Conservation (phyloP, 805 yeast species). For the Saccharomycopsis capsularis region DNA sequence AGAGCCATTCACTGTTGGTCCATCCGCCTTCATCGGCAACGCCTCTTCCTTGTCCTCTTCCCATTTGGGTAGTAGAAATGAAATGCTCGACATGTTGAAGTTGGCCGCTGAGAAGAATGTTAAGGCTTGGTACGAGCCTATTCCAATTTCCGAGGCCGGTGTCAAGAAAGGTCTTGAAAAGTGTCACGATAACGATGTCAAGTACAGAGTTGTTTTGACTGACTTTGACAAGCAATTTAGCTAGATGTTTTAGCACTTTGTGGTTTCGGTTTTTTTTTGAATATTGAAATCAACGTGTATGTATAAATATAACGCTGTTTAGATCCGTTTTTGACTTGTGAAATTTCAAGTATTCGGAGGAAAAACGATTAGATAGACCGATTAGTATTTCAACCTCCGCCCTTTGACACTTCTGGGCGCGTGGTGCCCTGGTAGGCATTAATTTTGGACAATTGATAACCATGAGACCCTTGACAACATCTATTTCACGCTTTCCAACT, state of each 20-base stretch:
- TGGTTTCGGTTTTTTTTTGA: no score
- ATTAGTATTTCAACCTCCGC: no score
- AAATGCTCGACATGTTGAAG: slow-evolving; percentile 33
- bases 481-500: no score
- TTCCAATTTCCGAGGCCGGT: slow-evolving; percentile 32
- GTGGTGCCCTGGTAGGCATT: no score
- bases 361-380: no score
- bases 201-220: slow-evolving; percentile 38
- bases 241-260: background rate
- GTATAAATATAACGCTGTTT: no score
- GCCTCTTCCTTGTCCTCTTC: slow-evolving; percentile 30
- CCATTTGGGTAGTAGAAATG: slow-evolving; percentile 31
- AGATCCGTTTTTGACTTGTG: no score
- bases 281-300: no score
- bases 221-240: slow-evolving; percentile 36
- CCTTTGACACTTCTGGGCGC: no score
- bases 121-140: slow-evolving; percentile 32
- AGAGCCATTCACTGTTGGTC: slow-evolving; percentile 36
- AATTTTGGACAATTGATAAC: no score
- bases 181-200: slow-evolving; percentile 31
- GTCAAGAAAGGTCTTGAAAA: slow-evolving; percentile 31
- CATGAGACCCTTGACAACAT: no score
- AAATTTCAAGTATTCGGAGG: no score
- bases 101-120: slow-evolving; percentile 33
- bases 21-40: slow-evolving; percentile 33